These are phyloP conservation scores for Zymoseptoria tritici DNA, from an alignment of 2,329 filamentous ascomycete species.

Conservation along the genomic window DNA sequence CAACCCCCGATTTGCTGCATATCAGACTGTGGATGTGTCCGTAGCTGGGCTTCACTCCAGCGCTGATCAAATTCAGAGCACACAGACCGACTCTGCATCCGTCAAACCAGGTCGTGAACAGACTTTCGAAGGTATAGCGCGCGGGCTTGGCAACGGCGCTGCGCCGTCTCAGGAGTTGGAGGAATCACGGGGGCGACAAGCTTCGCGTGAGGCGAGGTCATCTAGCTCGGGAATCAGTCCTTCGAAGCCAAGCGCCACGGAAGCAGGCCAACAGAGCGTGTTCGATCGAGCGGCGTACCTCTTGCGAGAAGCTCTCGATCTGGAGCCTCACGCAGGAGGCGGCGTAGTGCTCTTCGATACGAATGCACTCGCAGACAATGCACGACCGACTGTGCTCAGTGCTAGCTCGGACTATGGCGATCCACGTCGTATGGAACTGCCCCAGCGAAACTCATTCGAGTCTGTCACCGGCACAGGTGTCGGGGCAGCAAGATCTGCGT, in stretches of 20 bases:
- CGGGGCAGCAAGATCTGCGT: conserved; percentile 2
- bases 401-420: conserved; percentile 2
- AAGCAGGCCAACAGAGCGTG: conserved; percentile 26
- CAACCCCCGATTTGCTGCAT: background rate
- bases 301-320: conserved; percentile 39
- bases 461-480: background rate
- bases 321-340: conserved; percentile 26
- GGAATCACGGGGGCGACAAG: background rate
- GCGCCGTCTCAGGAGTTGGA: background rate
- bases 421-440: background rate
- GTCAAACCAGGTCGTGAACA: too few relatives aligned
- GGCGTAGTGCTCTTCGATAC: conserved; percentile 38
- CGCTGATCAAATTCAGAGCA: too few relatives aligned
- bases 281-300: conserved; percentile 44
- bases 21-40: background rate
- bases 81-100: too few relatives aligned
- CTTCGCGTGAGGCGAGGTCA: background rate
- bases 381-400: conserved; percentile 3
- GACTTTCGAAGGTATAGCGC: too few relatives aligned
- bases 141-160: background rate
- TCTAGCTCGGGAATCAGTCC: background rate
- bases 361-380: conserved; percentile 14
- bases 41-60: too few relatives aligned
- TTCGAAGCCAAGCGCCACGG: conserved; percentile 19
- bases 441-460: background rate